Base-by-base conservation (phyloP, 305 asterid species). In the Solanum hybrid region DNA sequence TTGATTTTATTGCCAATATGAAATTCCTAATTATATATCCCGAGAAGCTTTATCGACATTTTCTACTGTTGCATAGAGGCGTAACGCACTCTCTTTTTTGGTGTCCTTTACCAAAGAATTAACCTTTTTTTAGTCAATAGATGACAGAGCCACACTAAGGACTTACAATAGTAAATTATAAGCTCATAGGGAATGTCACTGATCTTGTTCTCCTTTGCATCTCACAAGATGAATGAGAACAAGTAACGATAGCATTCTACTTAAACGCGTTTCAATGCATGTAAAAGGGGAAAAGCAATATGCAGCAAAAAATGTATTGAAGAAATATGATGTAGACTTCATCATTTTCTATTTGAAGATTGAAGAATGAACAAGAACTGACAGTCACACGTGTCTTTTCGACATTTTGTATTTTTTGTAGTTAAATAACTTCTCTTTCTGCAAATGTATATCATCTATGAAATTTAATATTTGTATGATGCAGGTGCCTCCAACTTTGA, bases 401-500 rank as follows among this genome's bases (percentile, higher is more conserved):
- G 10, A 19, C 32, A 85, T 85, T 51, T 84, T 17, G 27, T 19
- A 51, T 38, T 84, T 81, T 19, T 19, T 0, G 4, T 32, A 31
- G 87, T 82, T 45, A 80, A 42, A 40, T 40, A 40, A 14, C 15
- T 17, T 45, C 40, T 45, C 38, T 45, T 45, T 51, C 73, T 45
- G 40, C 40, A 31, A 24, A 35, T 34, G 27, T 51, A 9, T 35
- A 13, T 45, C 37, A 40, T 85, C 37, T 75, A 51, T 35, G 79
- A 88, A 82, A 86, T 89, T 78, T 89, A 36, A 24, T 71, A 17
- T 90, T 31, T 79, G 80, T 86, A 78, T 85, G 60, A 89, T 94
- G 88, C 95, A 97, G 99, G 98, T 96, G 73, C 99, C 99, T 87
- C 99, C 99, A 22, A 96, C 99, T 60, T 76, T 96, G 96, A 96